Conservation (phyloP, 257 asterid genomes). For the Coffea eugenioides region DNA sequence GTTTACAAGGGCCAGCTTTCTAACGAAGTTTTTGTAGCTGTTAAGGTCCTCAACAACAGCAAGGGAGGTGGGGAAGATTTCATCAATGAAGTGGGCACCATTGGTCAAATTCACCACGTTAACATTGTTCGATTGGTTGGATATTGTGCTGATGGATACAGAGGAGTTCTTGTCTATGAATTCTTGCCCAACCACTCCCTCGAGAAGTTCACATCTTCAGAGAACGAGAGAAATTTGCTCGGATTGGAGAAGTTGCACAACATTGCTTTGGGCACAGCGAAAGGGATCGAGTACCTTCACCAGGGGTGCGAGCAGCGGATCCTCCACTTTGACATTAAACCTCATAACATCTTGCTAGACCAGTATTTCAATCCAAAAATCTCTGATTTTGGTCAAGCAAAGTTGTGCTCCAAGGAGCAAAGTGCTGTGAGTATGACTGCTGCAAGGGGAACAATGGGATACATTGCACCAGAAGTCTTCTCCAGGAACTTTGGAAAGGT, state of each 20-base stretch:
- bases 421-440: no score
- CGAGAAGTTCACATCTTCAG: slow-evolving; percentile 31
- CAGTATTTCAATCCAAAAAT: background rate
- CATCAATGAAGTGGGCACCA: slow-evolving; percentile 41
- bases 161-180: slow-evolving; percentile 35
- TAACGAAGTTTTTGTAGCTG: slow-evolving; percentile 35
- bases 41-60: slow-evolving; percentile 30
- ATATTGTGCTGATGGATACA: slow-evolving; percentile 16
- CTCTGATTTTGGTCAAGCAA: no score
- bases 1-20: slow-evolving; percentile 42
- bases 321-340: slow-evolving; percentile 25
- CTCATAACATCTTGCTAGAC: slow-evolving; percentile 26
- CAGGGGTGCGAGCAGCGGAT: slow-evolving; percentile 24
- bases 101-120: slow-evolving; percentile 45
- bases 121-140: slow-evolving; percentile 29
- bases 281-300: slow-evolving; percentile 35
- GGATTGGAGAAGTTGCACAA: slow-evolving; percentile 19
- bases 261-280: slow-evolving; percentile 31
- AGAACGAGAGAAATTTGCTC: slow-evolving; percentile 3
- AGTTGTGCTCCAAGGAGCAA: background rate
- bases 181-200: slow-evolving; percentile 38
- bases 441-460: slow-evolving; percentile 25
- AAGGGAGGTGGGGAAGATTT: slow-evolving; percentile 43
- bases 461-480: slow-evolving; percentile 40
- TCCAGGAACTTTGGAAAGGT: slow-evolving; percentile 34